Percentiles rank a stretch among this genome's conserved stretches.
phyloP scores from a whole-genome alignment of 2,329 filamentous ascomycete species.

The Sporothrix variecibatus region DNA sequence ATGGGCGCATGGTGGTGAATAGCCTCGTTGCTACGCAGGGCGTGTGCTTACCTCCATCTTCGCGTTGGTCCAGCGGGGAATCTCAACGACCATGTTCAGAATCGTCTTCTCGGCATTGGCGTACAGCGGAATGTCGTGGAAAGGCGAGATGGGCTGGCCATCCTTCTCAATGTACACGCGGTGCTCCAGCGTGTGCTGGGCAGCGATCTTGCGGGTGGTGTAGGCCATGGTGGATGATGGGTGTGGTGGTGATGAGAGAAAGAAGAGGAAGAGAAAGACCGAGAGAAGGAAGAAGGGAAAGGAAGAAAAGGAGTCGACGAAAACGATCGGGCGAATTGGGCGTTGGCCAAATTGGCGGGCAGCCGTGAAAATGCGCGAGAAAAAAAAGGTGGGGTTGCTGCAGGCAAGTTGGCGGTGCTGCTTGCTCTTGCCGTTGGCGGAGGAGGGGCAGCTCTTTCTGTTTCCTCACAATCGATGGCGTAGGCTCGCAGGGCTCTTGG shows the following conservation, averaged over 20 bases:
- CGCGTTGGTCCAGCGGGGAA: slow-evolving; percentile 98
- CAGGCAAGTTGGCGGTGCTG: neutral
- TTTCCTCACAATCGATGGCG: neutral
- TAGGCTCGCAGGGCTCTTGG: slow-evolving; percentile 2
- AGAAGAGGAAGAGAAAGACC: slow-evolving; percentile 26
- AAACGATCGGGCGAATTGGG: slow-evolving; percentile 2
- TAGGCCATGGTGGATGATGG: slow-evolving; percentile 59
- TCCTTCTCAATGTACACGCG: slow-evolving; percentile 98
- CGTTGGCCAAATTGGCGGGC: slow-evolving; percentile 7
- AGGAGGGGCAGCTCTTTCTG: neutral
- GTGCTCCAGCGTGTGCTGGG: slow-evolving; percentile 93
- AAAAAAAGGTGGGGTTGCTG: slow-evolving; percentile 27
- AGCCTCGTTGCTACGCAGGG: neutral
- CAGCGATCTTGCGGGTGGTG: slow-evolving; percentile 81
- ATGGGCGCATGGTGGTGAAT: neutral
- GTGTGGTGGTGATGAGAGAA: slow-evolving; percentile 28
- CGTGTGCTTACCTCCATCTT: slow-evolving; percentile 84
- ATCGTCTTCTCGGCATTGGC: slow-evolving; percentile 94
- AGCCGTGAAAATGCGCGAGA: slow-evolving; percentile 20
- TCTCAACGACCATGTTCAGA: slow-evolving; percentile 99
- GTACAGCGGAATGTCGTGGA: slow-evolving; percentile 98
- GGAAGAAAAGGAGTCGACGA: neutral
- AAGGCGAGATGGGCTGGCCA: slow-evolving; percentile 89
- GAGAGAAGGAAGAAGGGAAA: slow-evolving; percentile 22
- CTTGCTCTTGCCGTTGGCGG: neutral